Evolutionary conservation across 352 stramenopile species (phyloP).

Genomic region (Phytophthora melonis): DNA sequence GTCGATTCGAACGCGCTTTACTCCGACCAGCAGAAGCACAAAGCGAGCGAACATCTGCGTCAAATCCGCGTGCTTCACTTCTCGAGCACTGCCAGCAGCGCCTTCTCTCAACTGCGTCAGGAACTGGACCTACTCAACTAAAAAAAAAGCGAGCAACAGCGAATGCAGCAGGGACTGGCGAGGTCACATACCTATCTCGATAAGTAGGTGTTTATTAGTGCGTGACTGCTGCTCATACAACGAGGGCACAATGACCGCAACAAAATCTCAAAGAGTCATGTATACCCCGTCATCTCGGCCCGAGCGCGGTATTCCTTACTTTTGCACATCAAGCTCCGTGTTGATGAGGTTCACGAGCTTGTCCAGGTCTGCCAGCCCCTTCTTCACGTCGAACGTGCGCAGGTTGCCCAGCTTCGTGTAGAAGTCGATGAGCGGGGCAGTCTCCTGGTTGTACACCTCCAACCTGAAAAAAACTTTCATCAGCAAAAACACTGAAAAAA

Average conservation of each 20-base stretch:
- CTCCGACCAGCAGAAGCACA: conserved; percentile 3
- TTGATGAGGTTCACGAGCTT: conserved; percentile 82
- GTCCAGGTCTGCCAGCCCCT: conserved; percentile 82
- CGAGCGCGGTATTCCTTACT: background rate
- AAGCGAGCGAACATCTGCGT: conserved; percentile 20
- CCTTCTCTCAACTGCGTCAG: conserved; percentile 28
- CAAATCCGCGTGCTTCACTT: conserved; percentile 35
- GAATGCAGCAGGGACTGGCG: background rate
- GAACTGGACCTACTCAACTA: conserved; percentile 26
- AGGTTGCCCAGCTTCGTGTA: conserved; percentile 85
- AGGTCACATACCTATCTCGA: conserved; percentile 23
- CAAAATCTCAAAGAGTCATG: conserved; percentile 12
- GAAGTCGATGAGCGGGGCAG: conserved; percentile 86
- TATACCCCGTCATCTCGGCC: background rate
- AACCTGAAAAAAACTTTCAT: conserved; percentile 44
- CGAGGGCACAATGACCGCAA: conserved; percentile 21
- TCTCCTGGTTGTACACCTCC: conserved; percentile 92
- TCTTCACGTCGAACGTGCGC: conserved; percentile 88
- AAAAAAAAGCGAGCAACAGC: conserved; percentile 14
- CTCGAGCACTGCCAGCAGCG: conserved; percentile 29
- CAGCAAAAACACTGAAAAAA: background rate
- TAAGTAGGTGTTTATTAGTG: conserved; percentile 22
- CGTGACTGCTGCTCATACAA: conserved; percentile 14
- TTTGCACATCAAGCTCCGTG: conserved; percentile 52
- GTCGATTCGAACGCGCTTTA: background rate